Percentiles rank a stretch among this genome's conserved stretches.
These are phyloP conservation scores for Fusarium sp. DNA, from an alignment of 2,329 filamentous ascomycete genomes.

Conservation along the genomic window DNA sequence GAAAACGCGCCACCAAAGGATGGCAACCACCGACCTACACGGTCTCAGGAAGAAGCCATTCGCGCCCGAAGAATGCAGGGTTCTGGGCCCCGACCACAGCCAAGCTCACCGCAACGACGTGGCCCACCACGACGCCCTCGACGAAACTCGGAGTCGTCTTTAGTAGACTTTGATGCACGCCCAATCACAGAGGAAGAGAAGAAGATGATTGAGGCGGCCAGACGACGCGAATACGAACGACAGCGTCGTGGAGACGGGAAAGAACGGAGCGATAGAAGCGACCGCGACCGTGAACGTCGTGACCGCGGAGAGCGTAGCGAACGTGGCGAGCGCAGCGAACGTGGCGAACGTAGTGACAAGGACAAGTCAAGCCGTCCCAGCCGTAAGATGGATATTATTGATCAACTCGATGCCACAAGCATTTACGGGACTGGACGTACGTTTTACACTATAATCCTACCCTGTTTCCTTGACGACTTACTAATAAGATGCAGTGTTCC, in stretches of 20 bases:
- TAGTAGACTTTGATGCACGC: slow-evolving; percentile 70
- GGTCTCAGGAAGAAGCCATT: slow-evolving; percentile 75
- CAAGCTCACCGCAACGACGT: slow-evolving; percentile 53
- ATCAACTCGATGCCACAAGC: slow-evolving; percentile 95
- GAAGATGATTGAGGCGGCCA: slow-evolving; percentile 54
- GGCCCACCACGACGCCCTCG: slow-evolving; percentile 62
- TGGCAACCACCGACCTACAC: slow-evolving; percentile 69
- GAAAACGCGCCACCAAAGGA: slow-evolving; percentile 63
- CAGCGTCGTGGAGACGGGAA: slow-evolving; percentile 45
- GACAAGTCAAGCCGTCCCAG: slow-evolving; percentile 63
- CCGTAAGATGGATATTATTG: slow-evolving; percentile 85
- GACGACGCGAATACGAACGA: slow-evolving; percentile 49
- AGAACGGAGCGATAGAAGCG: slow-evolving; percentile 38
- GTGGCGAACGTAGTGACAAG: slow-evolving; percentile 59
- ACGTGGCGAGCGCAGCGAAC: slow-evolving; percentile 45
- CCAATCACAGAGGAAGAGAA: slow-evolving; percentile 69
- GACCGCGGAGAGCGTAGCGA: slow-evolving; percentile 33
- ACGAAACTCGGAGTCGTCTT: slow-evolving; percentile 84
- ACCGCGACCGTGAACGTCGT: slow-evolving; percentile 55
- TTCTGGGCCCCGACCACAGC: slow-evolving; percentile 52
- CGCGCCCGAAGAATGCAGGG: slow-evolving; percentile 60
- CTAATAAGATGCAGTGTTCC: slow-evolving; percentile 78
- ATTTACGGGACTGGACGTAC: slow-evolving; percentile 92
- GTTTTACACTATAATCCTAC: slow-evolving; percentile 53
- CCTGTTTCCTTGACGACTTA: not conserved